Evolutionary conservation across 495 filamentous ascomycete species (phyloP), one percentile per base, ranked within the genome.

Genomic region (Corynascus novoguineensis): DNA sequence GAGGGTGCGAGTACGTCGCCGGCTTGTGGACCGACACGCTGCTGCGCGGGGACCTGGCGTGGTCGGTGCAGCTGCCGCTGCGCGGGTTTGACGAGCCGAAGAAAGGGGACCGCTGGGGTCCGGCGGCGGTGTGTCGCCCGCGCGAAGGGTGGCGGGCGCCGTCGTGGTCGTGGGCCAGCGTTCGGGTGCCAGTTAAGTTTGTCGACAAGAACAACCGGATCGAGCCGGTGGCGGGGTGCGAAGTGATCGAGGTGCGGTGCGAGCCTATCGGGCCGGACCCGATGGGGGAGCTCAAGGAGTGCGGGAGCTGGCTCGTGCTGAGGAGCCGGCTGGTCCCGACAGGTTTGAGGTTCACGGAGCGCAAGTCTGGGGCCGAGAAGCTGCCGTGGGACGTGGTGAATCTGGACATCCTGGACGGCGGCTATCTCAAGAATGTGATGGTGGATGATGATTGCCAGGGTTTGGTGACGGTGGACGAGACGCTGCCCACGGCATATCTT

Each of bases 91-190:
- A 38, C 17, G 2, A 21, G 37, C 14, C 14, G n/a, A 19, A 7
- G 14, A 29, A 29, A 11, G 29, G 28, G 7, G n/a, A 1, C 1
- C 1, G 9, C 2, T 42, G 37, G 53, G 22, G 38, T 12, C 1
- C 6, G 1, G 24, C 1, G 22, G 53, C 17, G 53, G 11, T 2
- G 0, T 21, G 29, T 0, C 34, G 62, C 15, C 27, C 62, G 44
- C 11, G 0, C 12, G 14, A n/a, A n/a, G n/a, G 17, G 29, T 66
- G 61, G 60, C 40, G 60, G 19, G 63, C 63, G 10, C 63, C 63
- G 25, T 58, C 63, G 41, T 66, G 63, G 63, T 63, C 60, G n/a
- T 65, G 63, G 63, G 63, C 53, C 0, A 22, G 41, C 1, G 53
- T 55, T 10, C n/a, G 19, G n/a, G 49, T 11, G 25, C 48, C 60